These are phyloP conservation scores for Starmerella vitae DNA, from an alignment of 805 yeast genomes.

Conservation along the genomic window DNA sequence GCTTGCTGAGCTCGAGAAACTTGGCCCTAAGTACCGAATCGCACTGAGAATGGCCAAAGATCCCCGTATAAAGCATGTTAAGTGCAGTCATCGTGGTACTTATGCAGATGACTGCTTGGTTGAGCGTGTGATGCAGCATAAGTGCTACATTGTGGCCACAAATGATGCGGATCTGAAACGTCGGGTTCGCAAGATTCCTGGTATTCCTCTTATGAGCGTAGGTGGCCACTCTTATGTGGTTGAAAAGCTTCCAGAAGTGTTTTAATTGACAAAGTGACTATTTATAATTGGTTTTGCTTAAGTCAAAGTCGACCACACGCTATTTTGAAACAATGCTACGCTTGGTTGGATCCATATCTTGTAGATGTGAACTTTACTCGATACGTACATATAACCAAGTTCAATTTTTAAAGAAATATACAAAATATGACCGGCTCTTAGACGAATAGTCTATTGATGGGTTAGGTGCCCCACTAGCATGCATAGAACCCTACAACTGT, in stretches of 20 bases:
- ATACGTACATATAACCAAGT: no score
- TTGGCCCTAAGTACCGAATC: slow-evolving; percentile 88
- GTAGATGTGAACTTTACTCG: no score
- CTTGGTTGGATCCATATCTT: no score
- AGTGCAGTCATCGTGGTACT: slow-evolving; percentile 87
- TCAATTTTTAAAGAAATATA: no score
- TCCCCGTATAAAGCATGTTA: slow-evolving; percentile 75
- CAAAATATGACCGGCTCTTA: no score
- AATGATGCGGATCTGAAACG: slow-evolving; percentile 95
- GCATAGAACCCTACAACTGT: no score
- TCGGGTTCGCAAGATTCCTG: slow-evolving; percentile 90
- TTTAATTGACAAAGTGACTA: slow-evolving; percentile 22
- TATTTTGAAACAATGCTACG: no score
- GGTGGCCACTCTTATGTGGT: slow-evolving; percentile 86
- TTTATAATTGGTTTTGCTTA: not conserved
- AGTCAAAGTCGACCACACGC: not conserved
- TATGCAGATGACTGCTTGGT: slow-evolving; percentile 98
- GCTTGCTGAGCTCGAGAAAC: slow-evolving; percentile 90
- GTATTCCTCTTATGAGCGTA: slow-evolving; percentile 92
- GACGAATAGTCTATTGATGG: no score
- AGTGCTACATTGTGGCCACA: slow-evolving; percentile 93
- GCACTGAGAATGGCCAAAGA: slow-evolving; percentile 88
- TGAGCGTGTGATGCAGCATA: slow-evolving; percentile 85
- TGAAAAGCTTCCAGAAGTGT: slow-evolving; percentile 86
- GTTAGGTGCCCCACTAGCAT: no score